Conservation (phyloP, 495 filamentous ascomycete species). For the Antarctomyces pellizariae region DNA sequence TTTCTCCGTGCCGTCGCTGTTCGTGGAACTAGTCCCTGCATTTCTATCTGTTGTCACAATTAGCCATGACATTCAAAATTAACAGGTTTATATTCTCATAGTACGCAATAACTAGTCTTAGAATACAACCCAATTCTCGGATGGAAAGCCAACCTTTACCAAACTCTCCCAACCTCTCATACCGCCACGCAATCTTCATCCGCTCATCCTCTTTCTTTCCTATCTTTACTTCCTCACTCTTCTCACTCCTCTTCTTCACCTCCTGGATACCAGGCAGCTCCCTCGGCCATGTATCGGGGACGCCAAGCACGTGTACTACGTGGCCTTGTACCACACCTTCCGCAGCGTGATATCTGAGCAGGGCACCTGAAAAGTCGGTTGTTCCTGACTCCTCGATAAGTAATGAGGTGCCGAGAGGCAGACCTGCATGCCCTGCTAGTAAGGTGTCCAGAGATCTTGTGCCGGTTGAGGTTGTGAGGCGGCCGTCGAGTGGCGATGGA, state of each 20-base stretch:
- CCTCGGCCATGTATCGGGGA: slow-evolving; percentile 54
- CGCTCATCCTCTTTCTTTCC: slow-evolving; percentile 32
- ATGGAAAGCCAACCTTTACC: slow-evolving; percentile 6
- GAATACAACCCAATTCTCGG: not conserved
- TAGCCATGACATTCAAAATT: too few relatives aligned
- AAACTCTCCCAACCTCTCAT: slow-evolving; percentile 55
- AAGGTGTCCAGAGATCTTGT: slow-evolving; percentile 63
- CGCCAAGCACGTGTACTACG: slow-evolving; percentile 60
- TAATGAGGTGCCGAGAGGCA: slow-evolving; percentile 58
- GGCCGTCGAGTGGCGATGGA: slow-evolving; percentile 74
- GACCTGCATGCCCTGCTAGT: slow-evolving; percentile 70
- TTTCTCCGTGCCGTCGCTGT: slow-evolving; percentile 9
- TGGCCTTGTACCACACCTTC: slow-evolving; percentile 89
- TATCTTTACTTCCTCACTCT: slow-evolving; percentile 13
- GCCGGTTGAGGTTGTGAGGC: slow-evolving; percentile 77
- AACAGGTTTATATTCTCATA: too few relatives aligned
- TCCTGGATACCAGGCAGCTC: slow-evolving; percentile 51
- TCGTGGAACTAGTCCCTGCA: too few relatives aligned
- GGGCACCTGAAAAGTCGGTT: slow-evolving; percentile 71
- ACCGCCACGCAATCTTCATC: slow-evolving; percentile 99
- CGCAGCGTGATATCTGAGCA: slow-evolving; percentile 77
- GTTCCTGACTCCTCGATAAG: slow-evolving; percentile 84
- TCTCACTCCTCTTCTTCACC: slow-evolving; percentile 17
- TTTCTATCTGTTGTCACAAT: too few relatives aligned
- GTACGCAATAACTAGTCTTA: too few relatives aligned